Evolutionary conservation across 345 rosid genomes (phyloP).

Genomic region (Hirschfeldia incana): DNA sequence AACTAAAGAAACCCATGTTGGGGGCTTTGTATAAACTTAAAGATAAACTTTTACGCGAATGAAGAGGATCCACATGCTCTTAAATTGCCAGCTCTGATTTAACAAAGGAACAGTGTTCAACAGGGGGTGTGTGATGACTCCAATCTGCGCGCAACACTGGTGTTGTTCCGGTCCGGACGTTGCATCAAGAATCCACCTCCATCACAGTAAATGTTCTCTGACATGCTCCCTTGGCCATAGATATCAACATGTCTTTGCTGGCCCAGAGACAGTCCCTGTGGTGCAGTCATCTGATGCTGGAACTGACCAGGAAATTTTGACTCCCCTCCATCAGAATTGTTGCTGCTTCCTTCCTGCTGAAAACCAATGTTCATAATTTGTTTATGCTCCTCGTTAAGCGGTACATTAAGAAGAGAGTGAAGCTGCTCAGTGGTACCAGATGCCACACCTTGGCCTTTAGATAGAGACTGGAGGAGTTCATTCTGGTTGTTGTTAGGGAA

Average conservation of each 20-base stretch:
- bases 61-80: slow-evolving; percentile 72
- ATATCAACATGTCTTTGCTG: slow-evolving; percentile 58
- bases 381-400: slow-evolving; percentile 59
- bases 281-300: slow-evolving; percentile 55
- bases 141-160: slow-evolving; percentile 48
- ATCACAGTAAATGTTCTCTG: slow-evolving; percentile 51
- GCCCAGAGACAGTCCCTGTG: slow-evolving; percentile 50
- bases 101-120: slow-evolving; percentile 49
- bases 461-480: slow-evolving; percentile 81
- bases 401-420: slow-evolving; percentile 73
- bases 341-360: slow-evolving; percentile 50
- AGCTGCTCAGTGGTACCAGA: slow-evolving; percentile 63
- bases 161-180: slow-evolving; percentile 63
- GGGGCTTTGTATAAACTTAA: too few species aligned
- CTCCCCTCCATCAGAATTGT: slow-evolving; percentile 54
- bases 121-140: slow-evolving; percentile 54
- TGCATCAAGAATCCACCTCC: slow-evolving; percentile 63
- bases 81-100: slow-evolving; percentile 73
- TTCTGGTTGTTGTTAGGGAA: too few species aligned
- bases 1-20: too few species aligned
- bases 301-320: too few species aligned
- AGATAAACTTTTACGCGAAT: too few species aligned
- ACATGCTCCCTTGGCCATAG: slow-evolving; percentile 53
- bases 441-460: slow-evolving; percentile 59
- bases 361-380: slow-evolving; percentile 51